Evolutionary conservation across 306 rosid species (phyloP), one percentile per base, ranked within the genome.

Genomic region (Sindora glabra): DNA sequence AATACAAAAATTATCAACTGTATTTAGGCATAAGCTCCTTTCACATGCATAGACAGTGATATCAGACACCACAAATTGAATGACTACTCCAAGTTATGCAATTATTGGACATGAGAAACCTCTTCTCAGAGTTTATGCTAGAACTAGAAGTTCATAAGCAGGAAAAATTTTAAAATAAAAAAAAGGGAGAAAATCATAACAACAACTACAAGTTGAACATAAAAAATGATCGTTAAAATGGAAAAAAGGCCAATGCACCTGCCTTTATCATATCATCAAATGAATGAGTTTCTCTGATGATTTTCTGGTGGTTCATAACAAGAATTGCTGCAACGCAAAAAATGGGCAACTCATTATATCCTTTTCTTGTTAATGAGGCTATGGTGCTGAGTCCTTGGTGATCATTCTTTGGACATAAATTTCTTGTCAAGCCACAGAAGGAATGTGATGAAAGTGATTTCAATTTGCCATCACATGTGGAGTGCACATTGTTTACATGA

Each of bases 251-350:
- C 37, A 36, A 64, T 74, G 77, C 80, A 78, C 88, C 51, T 66
- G 64, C 97, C 97, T 90, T 90, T 72, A 90, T 90, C 75, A 77
- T 76, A 85, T 90, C 97, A 55, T 90, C 97, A 62, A 90, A 87
- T 47, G 97, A 82, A 52, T 67, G 89, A 12, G 97, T 77, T 74
- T 85, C 85, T 38, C 81, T 75, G 64, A 90, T 81, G 58, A 90
- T 84, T 86, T 84, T 85, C 44, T 85, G 90, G 56, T 89, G 85
- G 64, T 90, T 90, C 65, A 73, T 69, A 70, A 85, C 78, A 58
- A 90, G 85, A 69, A 90, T 81, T 62, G 97, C 97, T 4, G 95
- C 94, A 14, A 85, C 97, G 55, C 95, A 84, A 74, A 82, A 90
- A 48, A 81, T 85, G 59, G 91, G 80, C 68, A 90, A 69, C 70